A percentile compares a stretch with the other conserved stretches of the same genome.
phyloP scores from a whole-genome alignment of 2,329 filamentous ascomycete genomes.

The Parastagonospora avenae region DNA sequence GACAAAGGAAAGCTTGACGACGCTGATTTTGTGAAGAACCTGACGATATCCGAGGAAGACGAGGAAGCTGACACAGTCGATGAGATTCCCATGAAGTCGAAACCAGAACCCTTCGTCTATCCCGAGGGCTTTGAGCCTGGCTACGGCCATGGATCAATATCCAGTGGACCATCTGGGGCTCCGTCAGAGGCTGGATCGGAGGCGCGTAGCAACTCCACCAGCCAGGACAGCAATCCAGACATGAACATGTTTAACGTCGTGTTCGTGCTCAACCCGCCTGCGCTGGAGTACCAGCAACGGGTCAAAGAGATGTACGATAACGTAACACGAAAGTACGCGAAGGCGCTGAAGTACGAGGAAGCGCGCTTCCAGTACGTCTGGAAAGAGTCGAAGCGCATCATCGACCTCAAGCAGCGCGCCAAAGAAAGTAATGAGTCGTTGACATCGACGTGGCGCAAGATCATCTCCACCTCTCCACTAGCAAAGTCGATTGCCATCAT shows the following conservation, averaged over 20 bases:
- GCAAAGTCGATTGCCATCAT: slow-evolving; percentile 83
- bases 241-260: slow-evolving; percentile 99
- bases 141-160: slow-evolving; percentile 45
- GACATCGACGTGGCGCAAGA: slow-evolving; percentile 71
- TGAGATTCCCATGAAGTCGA: slow-evolving; percentile 13
- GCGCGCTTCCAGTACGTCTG: slow-evolving; percentile 88
- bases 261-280: slow-evolving; percentile 83
- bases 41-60: slow-evolving; percentile 25
- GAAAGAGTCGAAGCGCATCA: slow-evolving; percentile 84
- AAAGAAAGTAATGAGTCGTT: slow-evolving; percentile 71
- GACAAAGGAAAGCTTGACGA: slow-evolving; percentile 27
- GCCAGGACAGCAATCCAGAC: slow-evolving; percentile 60
- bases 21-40: slow-evolving; percentile 22
- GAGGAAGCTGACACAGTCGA: slow-evolving; percentile 10
- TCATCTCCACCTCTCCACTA: slow-evolving; percentile 74
- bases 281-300: slow-evolving; percentile 73
- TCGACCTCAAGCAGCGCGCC: slow-evolving; percentile 80
- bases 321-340: slow-evolving; percentile 89
- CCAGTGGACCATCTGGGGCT: slow-evolving; percentile 34
- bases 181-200: slow-evolving; percentile 47
- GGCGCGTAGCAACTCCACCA: slow-evolving; percentile 46
- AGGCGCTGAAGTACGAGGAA: slow-evolving; percentile 91
- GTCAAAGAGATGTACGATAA: slow-evolving; percentile 85
- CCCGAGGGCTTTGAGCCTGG: slow-evolving; percentile 47
- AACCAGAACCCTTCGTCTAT: slow-evolving; percentile 35